Evolutionary conservation across 441 rosid species (phyloP), one percentile per base, ranked within the genome.

Genomic region (Raphanus hybrid): DNA sequence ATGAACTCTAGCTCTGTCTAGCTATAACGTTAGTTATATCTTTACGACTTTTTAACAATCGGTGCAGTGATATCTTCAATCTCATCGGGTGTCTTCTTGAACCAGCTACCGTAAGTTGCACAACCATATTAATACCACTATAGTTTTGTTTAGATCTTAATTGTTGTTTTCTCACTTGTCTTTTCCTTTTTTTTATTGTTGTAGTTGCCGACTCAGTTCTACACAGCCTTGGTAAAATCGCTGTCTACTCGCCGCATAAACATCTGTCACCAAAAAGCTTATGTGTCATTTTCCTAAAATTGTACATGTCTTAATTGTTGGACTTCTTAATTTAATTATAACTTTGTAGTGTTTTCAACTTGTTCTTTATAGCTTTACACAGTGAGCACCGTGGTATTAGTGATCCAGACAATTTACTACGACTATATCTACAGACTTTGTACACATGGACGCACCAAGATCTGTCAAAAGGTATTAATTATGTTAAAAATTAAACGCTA

Each of bases 151-250:
- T 64, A 15, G 6, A 37, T 8, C 67, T 14, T 59, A n/a, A 34
- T 52, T 12, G 58, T 69, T 9, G 8, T 6, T 62, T 64, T 65
- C 70, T 60, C 0, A 60, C 9, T 65, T 8, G 3, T n/a, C n/a
- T n/a, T 57, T 11, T 27, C 73, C 59, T 32, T 18, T 50, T 50
- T 12, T 50, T 50, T 12, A 71, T 59, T 61, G 78, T 65, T 85
- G 93, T 95, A 94, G 97, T 69, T 94, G 80, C 98, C 98, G 48
- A 94, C 98, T 70, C 98, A 94, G 82, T 77, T 74, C 80, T 94
- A 89, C 90, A 91, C 98, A 16, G 98, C 98, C 54, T 80, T 92
- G 85, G 97, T 93, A 86, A 82, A 69, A 10, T 4, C 68, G 50
- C 66, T 67, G 68, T 26, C 81, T 8, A 37, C 74, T 78, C 73